These are phyloP conservation scores for Penicillium sp. DNA, from an alignment of 2,329 filamentous ascomycete genomes.

Conservation along the genomic window DNA sequence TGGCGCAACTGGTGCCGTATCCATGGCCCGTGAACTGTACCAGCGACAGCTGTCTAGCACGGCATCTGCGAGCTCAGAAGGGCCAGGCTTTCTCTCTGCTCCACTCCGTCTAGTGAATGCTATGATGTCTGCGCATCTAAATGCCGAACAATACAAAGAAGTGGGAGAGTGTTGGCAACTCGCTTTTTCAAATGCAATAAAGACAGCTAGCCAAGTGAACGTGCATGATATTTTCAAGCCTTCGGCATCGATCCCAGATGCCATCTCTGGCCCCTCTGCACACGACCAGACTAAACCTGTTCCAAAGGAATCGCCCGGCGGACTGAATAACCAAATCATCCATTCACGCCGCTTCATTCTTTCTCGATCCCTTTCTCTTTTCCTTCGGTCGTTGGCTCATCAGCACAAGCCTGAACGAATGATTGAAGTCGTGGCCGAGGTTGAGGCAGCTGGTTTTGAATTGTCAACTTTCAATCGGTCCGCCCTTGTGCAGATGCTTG, in stretches of 20 bases:
- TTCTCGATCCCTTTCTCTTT: constrained; percentile 49
- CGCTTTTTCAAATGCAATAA: constrained; percentile 55
- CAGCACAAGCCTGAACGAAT: constrained; percentile 58
- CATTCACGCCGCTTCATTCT: constrained; percentile 51
- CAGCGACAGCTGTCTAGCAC: constrained; percentile 47
- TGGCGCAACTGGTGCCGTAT: constrained; percentile 46
- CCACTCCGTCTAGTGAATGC: constrained; percentile 61
- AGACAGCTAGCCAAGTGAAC: constrained; percentile 40
- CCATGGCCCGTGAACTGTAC: constrained; percentile 57
- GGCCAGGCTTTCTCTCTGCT: constrained; percentile 33
- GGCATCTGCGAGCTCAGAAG: constrained; percentile 3
- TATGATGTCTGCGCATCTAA: constrained; percentile 67
- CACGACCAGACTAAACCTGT: neutral
- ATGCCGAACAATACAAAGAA: constrained; percentile 57
- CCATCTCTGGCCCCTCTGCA: neutral
- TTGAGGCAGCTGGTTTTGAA: constrained; percentile 67
- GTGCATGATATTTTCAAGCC: constrained; percentile 18
- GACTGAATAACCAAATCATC: neutral
- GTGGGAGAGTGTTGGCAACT: constrained; percentile 68
- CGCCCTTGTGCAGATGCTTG: constrained; percentile 68
- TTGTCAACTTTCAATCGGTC: constrained; percentile 82
- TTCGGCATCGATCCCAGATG: neutral
- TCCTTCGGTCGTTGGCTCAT: constrained; percentile 52
- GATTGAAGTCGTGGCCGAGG: constrained; percentile 52
- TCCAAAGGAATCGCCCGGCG: neutral